Conservation (phyloP, 148 eudicot species). For the Rhododendron ferrugineum region DNA sequence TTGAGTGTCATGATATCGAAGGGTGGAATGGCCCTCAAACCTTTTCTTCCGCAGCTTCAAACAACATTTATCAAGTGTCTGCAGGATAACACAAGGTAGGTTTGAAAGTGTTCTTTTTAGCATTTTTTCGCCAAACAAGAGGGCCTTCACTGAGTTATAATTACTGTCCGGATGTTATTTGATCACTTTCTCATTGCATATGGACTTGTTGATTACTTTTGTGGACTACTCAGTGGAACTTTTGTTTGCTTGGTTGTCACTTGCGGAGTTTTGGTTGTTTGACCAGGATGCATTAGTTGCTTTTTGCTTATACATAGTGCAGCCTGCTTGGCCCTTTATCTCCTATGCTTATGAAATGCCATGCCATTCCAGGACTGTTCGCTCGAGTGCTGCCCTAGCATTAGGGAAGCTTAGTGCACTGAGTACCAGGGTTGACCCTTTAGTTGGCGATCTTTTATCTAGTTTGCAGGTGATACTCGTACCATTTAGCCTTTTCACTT, state of each 20-base stretch:
- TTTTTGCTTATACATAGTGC: neutral
- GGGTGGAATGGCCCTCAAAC: conserved; percentile 90
- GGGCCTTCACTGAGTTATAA: neutral
- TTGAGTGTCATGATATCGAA: conserved; percentile 80
- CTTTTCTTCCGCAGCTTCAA: conserved; percentile 96
- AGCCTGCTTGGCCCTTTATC: neutral
- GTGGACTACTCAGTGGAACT: neutral
- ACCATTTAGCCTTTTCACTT: conserved; percentile 5
- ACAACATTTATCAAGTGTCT: conserved; percentile 93
- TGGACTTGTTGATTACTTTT: neutral
- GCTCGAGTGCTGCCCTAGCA: conserved; percentile 92
- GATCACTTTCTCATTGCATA: neutral
- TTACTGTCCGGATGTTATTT: neutral
- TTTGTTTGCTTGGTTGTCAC: neutral
- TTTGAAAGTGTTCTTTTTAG: neutral
- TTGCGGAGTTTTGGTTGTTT: neutral
- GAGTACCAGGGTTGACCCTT: conserved; percentile 88
- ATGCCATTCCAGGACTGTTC: conserved; percentile 68
- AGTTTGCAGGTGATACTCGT: conserved; percentile 63
- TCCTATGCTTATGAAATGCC: conserved; percentile 13
- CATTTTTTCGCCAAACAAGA: neutral
- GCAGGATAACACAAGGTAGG: conserved; percentile 83
- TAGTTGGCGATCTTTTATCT: conserved; percentile 91
- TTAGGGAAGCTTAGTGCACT: conserved; percentile 98
- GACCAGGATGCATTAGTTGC: neutral